These are phyloP conservation scores for Sclerotinia borealis DNA, from an alignment of 2,329 filamentous ascomycete genomes.

Conservation along the genomic window DNA sequence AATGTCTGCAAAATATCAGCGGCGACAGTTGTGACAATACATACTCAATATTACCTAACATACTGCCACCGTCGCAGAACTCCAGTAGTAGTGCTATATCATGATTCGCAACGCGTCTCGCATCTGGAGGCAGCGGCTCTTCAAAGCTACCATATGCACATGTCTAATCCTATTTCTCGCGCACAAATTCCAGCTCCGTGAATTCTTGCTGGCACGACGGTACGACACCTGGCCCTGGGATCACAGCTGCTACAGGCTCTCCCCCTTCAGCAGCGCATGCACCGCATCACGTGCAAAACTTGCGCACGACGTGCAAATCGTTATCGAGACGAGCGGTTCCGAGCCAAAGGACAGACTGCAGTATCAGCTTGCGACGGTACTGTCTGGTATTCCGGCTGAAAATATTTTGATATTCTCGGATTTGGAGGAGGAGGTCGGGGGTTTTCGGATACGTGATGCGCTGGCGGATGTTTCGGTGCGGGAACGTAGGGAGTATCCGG, in stretches of 20 bases:
- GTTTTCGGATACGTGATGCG: conserved; percentile 11
- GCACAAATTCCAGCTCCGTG: not conserved
- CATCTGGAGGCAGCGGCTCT: not conserved
- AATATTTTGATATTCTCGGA: conserved; percentile 18
- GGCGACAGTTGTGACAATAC: too few relatives aligned
- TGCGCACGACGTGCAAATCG: conserved; percentile 12
- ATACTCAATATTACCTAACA: too few relatives aligned
- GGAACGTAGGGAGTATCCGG: not conserved
- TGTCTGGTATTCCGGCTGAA: conserved; percentile 11
- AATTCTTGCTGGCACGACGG: not conserved
- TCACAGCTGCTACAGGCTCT: conserved; percentile 10
- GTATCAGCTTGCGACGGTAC: conserved; percentile 12
- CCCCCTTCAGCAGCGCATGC: conserved; percentile 8
- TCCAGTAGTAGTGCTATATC: too few relatives aligned
- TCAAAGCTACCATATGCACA: not conserved
- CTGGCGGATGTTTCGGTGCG: conserved; percentile 12
- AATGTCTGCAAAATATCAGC: too few relatives aligned
- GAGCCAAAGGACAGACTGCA: conserved; percentile 14
- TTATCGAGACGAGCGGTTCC: conserved; percentile 16
- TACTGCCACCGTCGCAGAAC: too few relatives aligned
- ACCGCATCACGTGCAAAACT: conserved; percentile 7
- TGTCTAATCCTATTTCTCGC: not conserved
- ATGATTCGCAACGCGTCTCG: not conserved
- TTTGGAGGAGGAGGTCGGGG: conserved; percentile 14
- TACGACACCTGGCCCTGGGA: conserved; percentile 7